Base-by-base conservation (phyloP, 73 alveolate species). In the Breviolum minutum region DNA sequence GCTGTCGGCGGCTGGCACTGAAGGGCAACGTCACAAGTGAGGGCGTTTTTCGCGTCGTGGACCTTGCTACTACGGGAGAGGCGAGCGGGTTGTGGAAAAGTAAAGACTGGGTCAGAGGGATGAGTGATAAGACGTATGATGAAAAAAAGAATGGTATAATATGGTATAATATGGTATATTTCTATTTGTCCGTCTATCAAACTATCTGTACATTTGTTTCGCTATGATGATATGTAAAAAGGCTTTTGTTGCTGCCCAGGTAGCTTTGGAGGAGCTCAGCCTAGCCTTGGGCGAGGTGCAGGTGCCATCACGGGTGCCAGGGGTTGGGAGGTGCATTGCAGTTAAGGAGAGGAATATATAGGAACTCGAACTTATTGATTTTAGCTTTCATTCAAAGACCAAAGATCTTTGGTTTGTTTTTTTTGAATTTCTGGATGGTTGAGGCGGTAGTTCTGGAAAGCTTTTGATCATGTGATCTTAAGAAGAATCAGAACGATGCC, bases 1-100 rank as follows among this genome's bases (percentile, higher is more conserved):
- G 88, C 96, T 90, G 96, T 77, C 96, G 87, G 32, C 62, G 71
- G 20, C 63, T 90, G 87, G 96, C 88, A 1, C 88, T 90, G 87
- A 62, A 64, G 87, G 96, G 96, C 88, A 71, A 90, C 87, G 96
- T 71, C 88, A 90, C 96, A 9, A 62, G 73, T 7, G 86, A 68
- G n/a, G 8, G 69, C 77, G 76, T 90, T 63, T 90, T 90, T 63
- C 96, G 87, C 9, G 96, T 64, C 40, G 76, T 90, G 73, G 96
- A 90, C 63, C 76, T 70, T 48, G 87, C 88, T 9, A 12, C 84
- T 77, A 63, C 80, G 20, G 96, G 96, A 48, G 77, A 90, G 96
- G 96, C 77, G 22, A 16, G 62, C 66, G 60, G 89, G 69, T 13
- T 32, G 2, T 27, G 32, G n/a, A 24, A 13, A 32, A 27, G n/a